These are phyloP conservation scores for Penicillium janthinellum DNA, from an alignment of 2,329 filamentous ascomycete genomes.

Conservation along the genomic window DNA sequence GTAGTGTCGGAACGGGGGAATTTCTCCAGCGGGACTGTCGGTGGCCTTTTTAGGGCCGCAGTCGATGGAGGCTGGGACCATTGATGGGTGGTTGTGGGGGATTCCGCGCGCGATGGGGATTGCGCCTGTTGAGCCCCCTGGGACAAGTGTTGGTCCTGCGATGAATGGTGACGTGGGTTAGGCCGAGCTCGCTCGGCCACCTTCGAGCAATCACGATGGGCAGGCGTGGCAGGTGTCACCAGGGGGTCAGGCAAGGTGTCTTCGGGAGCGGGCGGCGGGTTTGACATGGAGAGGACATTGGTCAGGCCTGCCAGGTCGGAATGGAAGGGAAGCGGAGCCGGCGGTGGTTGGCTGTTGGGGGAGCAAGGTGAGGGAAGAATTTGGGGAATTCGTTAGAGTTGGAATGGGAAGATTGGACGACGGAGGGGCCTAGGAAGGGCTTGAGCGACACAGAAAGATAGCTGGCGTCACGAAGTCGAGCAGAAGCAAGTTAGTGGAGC, in stretches of 20 bases:
- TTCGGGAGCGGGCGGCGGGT: conserved; percentile 46
- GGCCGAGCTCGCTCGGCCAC: conserved; percentile 27
- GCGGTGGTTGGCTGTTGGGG: conserved; percentile 12
- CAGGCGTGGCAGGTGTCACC: conserved; percentile 49
- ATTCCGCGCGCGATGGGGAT: conserved; percentile 39
- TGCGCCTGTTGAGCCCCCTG: conserved; percentile 33
- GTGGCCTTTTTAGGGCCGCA: conserved; percentile 40
- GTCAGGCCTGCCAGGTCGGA: conserved; percentile 39
- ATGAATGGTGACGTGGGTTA: conserved; percentile 40
- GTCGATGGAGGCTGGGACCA: conserved; percentile 34
- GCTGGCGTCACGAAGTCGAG: conserved; percentile 30
- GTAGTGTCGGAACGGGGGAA: conserved; percentile 28
- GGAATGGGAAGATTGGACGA: not conserved
- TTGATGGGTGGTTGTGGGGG: conserved; percentile 38
- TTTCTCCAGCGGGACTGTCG: conserved; percentile 35
- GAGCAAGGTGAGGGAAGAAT: not conserved
- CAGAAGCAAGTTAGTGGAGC: conserved; percentile 15
- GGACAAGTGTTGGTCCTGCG: conserved; percentile 33
- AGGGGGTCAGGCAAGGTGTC: conserved; percentile 44
- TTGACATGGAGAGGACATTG: conserved; percentile 57
- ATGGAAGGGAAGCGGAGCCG: conserved; percentile 22
- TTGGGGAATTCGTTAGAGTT: conserved; percentile 4
- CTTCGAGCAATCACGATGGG: conserved; percentile 42
- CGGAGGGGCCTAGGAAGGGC: not conserved
- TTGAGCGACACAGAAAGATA: conserved; percentile 18